Evolutionary conservation across 768 basidiomycete species (phyloP).

Genomic region (Suillus brevipes): DNA sequence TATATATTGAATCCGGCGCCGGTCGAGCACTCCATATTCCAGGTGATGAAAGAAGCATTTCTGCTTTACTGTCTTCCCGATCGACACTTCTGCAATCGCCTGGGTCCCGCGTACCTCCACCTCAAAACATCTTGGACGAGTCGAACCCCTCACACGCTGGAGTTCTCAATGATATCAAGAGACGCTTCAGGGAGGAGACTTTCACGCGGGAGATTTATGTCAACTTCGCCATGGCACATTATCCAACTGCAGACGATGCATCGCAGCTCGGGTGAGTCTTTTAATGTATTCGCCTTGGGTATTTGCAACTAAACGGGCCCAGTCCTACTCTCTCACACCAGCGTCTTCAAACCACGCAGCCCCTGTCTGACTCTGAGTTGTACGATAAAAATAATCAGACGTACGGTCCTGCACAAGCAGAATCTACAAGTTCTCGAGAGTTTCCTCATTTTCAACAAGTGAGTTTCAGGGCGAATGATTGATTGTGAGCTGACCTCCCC

Average conservation of each 20-base stretch:
- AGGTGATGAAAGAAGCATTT: too few relatives aligned
- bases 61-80: too few relatives aligned
- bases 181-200: conserved; percentile 95
- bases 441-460: too few relatives aligned
- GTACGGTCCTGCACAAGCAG: conserved; percentile 70
- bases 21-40: too few relatives aligned
- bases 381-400: conserved; percentile 85
- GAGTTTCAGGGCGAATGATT: too few relatives aligned
- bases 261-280: conserved; percentile 61
- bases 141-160: conserved; percentile 87
- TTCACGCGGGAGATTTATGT: conserved; percentile 98
- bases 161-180: conserved; percentile 93
- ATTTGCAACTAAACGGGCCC: neutral
- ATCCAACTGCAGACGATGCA: conserved; percentile 71
- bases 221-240: conserved; percentile 96
- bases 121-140: conserved; percentile 90
- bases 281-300: neutral
- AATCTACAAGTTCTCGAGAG: too few relatives aligned
- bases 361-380: conserved; percentile 81
- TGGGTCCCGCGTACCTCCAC: conserved; percentile 88
- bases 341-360: conserved; percentile 84
- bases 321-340: conserved; percentile 97
- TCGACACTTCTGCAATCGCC: conserved; percentile 95
- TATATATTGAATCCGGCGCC: conserved; percentile 96
- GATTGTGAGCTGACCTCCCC: too few relatives aligned